Conservation (phyloP, 768 basidiomycete species). For the Exidia glandulosa region DNA sequence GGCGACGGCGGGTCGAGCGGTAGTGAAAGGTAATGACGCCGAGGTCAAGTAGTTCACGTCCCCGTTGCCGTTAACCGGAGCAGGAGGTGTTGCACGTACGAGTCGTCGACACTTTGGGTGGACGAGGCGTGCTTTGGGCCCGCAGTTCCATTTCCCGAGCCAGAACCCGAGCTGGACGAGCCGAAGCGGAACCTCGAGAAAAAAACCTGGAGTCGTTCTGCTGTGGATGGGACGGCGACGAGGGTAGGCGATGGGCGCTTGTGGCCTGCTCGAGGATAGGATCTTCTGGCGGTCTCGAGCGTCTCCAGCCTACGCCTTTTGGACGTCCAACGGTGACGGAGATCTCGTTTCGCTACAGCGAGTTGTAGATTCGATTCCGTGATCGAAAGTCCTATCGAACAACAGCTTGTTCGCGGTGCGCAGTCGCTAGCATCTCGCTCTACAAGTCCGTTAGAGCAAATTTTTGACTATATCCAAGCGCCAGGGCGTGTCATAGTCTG, state of each 20-base stretch:
- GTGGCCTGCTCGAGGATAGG: background rate
- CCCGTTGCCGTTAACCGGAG: background rate
- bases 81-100: conserved; percentile 9
- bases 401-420: conserved; percentile 65
- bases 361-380: conserved; percentile 83
- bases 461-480: background rate
- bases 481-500: conserved; percentile 46
- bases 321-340: conserved; percentile 45
- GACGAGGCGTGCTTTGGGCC: conserved; percentile 9
- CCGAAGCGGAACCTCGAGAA: background rate
- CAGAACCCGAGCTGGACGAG: no score
- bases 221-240: background rate
- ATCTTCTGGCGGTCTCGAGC: conserved; percentile 25
- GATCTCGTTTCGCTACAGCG: conserved; percentile 87
- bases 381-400: conserved; percentile 74
- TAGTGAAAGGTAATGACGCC: conserved; percentile 29
- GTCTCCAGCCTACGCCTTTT: conserved; percentile 72
- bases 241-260: background rate
- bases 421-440: conserved; percentile 53
- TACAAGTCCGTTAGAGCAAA: conserved; percentile 16
- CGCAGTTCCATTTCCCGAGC: conserved; percentile 10
- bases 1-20: conserved; percentile 28
- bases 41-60: conserved; percentile 20
- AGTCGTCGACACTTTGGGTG: conserved; percentile 10
- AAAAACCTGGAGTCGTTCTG: background rate